A percentile compares a stretch with the other conserved stretches of the same genome.
Evolutionary conservation across 2,329 filamentous ascomycete genomes (phyloP).

Genomic region (Xylariaceae sp.): DNA sequence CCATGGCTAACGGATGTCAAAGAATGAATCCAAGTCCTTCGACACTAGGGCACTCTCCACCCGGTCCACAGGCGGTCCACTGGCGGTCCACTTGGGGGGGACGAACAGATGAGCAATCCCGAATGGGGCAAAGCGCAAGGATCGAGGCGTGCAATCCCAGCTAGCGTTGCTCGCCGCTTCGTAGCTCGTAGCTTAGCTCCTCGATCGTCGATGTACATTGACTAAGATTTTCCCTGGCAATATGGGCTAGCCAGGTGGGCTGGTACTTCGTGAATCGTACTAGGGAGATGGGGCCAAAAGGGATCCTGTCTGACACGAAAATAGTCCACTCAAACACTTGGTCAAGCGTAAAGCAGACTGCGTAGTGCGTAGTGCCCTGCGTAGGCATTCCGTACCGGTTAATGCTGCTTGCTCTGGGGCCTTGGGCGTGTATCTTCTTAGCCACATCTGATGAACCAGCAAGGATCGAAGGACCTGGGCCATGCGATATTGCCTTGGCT

Average conservation of each 20-base stretch:
- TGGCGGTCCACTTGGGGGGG: slow-evolving; percentile 1
- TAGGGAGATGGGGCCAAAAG: slow-evolving; percentile 44
- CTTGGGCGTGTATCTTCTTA: too few species aligned
- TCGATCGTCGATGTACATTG: slow-evolving; percentile 21
- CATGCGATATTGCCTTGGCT: not conserved
- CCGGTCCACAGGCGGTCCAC: not conserved
- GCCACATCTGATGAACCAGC: not conserved
- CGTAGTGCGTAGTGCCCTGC: too few species aligned
- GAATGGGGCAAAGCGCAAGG: slow-evolving; percentile 10
- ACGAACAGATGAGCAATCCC: slow-evolving; percentile 18
- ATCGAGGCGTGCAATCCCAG: slow-evolving; percentile 17
- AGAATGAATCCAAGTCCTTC: slow-evolving; percentile 31
- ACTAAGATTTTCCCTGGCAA: slow-evolving; percentile 37
- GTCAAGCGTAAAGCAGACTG: slow-evolving; percentile 5
- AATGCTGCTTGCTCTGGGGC: not conserved
- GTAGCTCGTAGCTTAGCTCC: not conserved
- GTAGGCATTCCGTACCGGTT: slow-evolving; percentile 11
- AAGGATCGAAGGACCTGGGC: not conserved
- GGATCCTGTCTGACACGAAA: slow-evolving; percentile 46
- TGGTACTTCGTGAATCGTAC: slow-evolving; percentile 27
- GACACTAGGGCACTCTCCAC: slow-evolving; percentile 24
- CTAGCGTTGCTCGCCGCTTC: not conserved
- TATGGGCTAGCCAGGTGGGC: slow-evolving; percentile 23
- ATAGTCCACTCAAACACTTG: slow-evolving; percentile 33
- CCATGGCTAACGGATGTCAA: slow-evolving; percentile 9